Conservation (phyloP, 2,329 filamentous ascomycete species). For the Huntiella abstrusa region DNA sequence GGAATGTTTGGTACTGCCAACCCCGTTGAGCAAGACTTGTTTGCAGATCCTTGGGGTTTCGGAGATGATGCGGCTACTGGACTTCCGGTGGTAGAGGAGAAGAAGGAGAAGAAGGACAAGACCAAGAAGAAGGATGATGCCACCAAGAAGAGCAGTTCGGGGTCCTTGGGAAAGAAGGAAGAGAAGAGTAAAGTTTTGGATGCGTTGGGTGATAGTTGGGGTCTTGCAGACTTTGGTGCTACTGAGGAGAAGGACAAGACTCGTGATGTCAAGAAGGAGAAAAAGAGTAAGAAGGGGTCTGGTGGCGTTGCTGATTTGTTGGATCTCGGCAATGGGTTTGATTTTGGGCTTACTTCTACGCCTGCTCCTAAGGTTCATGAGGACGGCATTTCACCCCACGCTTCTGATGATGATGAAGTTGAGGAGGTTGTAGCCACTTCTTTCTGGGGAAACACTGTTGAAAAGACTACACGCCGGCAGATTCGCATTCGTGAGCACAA, state of each 20-base stretch:
- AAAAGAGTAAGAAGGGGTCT: conserved; percentile 17
- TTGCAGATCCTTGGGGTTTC: not conserved
- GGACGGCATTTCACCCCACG: conserved; percentile 13
- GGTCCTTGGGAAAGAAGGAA: not conserved
- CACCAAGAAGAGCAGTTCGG: conserved; percentile 16
- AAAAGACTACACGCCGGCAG: conserved; percentile 18
- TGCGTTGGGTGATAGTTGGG: not conserved
- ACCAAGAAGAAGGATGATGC: conserved; percentile 18
- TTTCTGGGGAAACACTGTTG: conserved; percentile 15
- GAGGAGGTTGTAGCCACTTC: conserved; percentile 19
- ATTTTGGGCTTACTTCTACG: not conserved
- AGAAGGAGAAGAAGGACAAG: conserved; percentile 1
- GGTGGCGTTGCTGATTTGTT: conserved; percentile 1
- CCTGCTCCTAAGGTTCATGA: conserved; percentile 11
- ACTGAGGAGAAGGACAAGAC: conserved; percentile 17
- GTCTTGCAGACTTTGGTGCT: not conserved
- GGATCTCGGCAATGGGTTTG: not conserved
- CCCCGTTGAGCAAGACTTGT: not conserved
- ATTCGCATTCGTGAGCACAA: conserved; percentile 9
- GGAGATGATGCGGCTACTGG: not conserved
- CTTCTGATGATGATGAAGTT: conserved; percentile 16
- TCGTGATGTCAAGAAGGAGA: not conserved
- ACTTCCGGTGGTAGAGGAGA: not conserved
- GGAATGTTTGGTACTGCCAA: not conserved
- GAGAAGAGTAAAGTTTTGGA: not conserved